Conservation (phyloP, 2,329 filamentous ascomycete species). For the Talaromyces atroroseus region DNA sequence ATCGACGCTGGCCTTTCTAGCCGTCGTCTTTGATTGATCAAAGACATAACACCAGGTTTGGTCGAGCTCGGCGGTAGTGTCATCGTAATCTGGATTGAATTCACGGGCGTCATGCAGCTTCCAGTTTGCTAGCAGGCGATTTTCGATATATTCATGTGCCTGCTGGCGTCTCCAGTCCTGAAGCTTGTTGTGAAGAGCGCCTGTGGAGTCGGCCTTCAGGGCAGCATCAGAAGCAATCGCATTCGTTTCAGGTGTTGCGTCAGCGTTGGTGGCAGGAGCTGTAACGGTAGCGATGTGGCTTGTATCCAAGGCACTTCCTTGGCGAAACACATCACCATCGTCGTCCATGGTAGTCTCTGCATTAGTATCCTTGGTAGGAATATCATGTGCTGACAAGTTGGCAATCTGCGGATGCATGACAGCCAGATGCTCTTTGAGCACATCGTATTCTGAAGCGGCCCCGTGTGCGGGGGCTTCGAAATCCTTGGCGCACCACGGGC, state of each 20-base stretch:
- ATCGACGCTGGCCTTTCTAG: conserved; percentile 25
- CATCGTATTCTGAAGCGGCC: conserved; percentile 21
- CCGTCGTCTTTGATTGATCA: conserved; percentile 24
- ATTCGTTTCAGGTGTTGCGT: conserved; percentile 19
- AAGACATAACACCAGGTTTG: conserved; percentile 30
- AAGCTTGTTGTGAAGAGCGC: conserved; percentile 17
- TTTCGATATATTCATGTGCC: conserved; percentile 22
- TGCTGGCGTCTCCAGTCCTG: conserved; percentile 21
- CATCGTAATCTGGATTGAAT: conserved; percentile 31
- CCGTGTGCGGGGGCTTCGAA: conserved; percentile 25
- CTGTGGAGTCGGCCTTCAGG: conserved; percentile 4
- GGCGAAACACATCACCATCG: conserved; percentile 16
- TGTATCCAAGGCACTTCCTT: background rate
- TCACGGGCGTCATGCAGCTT: conserved; percentile 31
- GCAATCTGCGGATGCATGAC: conserved; percentile 29
- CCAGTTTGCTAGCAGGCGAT: conserved; percentile 31
- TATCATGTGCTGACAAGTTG: conserved; percentile 22
- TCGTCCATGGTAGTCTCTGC: conserved; percentile 5
- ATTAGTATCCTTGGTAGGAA: conserved; percentile 17
- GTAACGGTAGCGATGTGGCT: conserved; percentile 10
- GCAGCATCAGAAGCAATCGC: conserved; percentile 5
- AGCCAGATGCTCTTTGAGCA: conserved; percentile 30
- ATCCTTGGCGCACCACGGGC: conserved; percentile 32
- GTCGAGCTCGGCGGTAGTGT: conserved; percentile 25
- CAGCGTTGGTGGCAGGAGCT: conserved; percentile 11